phyloP scores from a whole-genome alignment of 306 rosid species.

The Crotalaria pallida region DNA sequence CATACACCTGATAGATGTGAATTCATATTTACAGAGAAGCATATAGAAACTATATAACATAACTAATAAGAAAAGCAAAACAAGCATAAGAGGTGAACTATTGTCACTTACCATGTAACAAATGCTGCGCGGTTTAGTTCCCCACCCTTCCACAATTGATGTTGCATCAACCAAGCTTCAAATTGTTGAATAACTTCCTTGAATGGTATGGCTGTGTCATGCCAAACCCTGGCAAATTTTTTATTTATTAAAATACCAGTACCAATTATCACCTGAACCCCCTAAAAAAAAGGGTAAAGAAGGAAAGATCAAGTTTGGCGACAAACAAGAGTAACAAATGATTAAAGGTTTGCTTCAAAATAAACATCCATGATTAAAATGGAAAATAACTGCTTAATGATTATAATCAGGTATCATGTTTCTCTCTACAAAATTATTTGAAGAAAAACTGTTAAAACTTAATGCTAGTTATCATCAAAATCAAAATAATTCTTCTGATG shows the following conservation, averaged over 20 bases:
- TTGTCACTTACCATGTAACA: constrained; percentile 62
- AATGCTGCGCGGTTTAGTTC: constrained; percentile 69
- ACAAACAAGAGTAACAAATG: too few relatives aligned
- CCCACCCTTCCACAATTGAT: constrained; percentile 58
- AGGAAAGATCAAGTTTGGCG: too few relatives aligned
- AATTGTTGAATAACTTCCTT: constrained; percentile 71
- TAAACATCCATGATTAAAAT: background rate
- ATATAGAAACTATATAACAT: background rate
- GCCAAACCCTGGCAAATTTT: constrained; percentile 69
- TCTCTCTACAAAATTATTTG: background rate
- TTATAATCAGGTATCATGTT: background rate
- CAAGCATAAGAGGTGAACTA: background rate
- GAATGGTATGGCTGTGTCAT: constrained; percentile 82
- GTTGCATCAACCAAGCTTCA: constrained; percentile 71
- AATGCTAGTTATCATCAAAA: background rate
- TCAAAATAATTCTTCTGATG: background rate
- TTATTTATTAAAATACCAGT: background rate
- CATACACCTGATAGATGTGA: background rate
- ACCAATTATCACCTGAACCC: background rate
- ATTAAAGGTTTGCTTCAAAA: background rate
- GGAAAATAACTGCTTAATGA: background rate
- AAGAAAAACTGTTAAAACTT: background rate
- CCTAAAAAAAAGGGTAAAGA: background rate
- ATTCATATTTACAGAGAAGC: background rate
- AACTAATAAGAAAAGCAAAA: background rate